A percentile compares a stretch with the other conserved stretches of the same genome.
Conservation (phyloP, 805 yeast species). For the Starmera caribaea region DNA sequence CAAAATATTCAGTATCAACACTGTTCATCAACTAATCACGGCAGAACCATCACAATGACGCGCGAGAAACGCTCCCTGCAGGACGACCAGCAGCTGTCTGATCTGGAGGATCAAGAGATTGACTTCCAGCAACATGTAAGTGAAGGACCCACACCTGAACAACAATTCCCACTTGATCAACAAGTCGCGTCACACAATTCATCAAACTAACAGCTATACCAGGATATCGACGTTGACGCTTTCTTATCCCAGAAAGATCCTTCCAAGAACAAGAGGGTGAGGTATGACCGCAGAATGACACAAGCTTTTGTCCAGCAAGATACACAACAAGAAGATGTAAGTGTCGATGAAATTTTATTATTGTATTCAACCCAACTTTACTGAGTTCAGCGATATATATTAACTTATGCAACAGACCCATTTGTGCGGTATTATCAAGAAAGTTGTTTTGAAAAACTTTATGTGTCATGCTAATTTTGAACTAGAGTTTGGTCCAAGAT, state of each 20-base stretch:
- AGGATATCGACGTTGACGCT: conserved; percentile 11
- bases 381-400: not conserved
- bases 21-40: too few relatives aligned
- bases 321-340: not conserved
- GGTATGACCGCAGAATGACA: conserved; percentile 9
- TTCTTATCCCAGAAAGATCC: conserved; percentile 10
- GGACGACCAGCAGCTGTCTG: too few relatives aligned
- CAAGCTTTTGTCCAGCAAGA: conserved; percentile 3
- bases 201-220: too few relatives aligned
- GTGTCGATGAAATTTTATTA: not conserved
- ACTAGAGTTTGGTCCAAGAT: conserved; percentile 63
- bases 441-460: conserved; percentile 58
- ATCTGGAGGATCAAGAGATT: too few relatives aligned
- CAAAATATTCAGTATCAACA: too few relatives aligned
- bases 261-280: conserved; percentile 2
- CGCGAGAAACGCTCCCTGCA: too few relatives aligned
- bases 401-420: not conserved
- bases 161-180: too few relatives aligned
- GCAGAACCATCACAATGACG: too few relatives aligned
- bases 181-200: too few relatives aligned
- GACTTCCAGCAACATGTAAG: too few relatives aligned
- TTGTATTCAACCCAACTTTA: not conserved
- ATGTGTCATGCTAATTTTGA: conserved; percentile 87
- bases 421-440: conserved; percentile 56
- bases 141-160: too few relatives aligned